These are phyloP conservation scores for Phytopythium kandeliae DNA, from an alignment of 352 stramenopile species.

Conservation along the genomic window DNA sequence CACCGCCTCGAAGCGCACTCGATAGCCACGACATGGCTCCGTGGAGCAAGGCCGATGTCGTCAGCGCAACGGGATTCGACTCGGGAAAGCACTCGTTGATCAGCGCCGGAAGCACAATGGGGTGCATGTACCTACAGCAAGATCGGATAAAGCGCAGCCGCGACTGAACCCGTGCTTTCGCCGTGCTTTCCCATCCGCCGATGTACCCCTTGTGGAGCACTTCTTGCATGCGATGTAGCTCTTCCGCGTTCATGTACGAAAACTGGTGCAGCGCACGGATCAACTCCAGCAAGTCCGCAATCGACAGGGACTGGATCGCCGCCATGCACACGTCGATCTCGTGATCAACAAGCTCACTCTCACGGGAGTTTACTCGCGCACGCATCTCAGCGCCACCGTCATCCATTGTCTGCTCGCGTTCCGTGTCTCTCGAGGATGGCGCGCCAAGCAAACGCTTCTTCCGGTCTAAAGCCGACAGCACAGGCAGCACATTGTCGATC, in stretches of 20 bases:
- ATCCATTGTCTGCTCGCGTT: conserved; percentile 5
- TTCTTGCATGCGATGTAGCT: conserved; percentile 63
- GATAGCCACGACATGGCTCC: conserved; percentile 60
- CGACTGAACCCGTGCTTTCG: conserved; percentile 54
- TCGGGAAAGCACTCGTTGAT: conserved; percentile 56
- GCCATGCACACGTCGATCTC: conserved; percentile 69
- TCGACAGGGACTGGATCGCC: conserved; percentile 59
- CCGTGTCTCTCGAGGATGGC: conserved; percentile 7
- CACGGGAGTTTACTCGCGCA: background rate
- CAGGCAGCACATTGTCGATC: conserved; percentile 64
- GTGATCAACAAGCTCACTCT: conserved; percentile 29
- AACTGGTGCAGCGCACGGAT: conserved; percentile 51
- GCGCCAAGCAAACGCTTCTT: conserved; percentile 20
- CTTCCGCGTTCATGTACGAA: conserved; percentile 75
- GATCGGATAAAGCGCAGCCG: conserved; percentile 75
- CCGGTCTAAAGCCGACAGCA: conserved; percentile 54
- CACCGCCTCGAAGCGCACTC: conserved; percentile 33
- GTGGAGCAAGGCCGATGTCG: conserved; percentile 49
- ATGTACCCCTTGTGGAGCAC: conserved; percentile 80
- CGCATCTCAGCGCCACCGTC: conserved; percentile 1
- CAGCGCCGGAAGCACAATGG: conserved; percentile 50
- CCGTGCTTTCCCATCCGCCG: conserved; percentile 63
- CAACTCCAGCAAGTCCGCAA: conserved; percentile 55
- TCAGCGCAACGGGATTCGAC: conserved; percentile 36
- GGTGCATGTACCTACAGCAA: conserved; percentile 64